Evolutionary conservation across 23 red algal genomes (phyloP), one percentile per base, ranked within the genome.

Genomic region (Agarophyton chilense): DNA sequence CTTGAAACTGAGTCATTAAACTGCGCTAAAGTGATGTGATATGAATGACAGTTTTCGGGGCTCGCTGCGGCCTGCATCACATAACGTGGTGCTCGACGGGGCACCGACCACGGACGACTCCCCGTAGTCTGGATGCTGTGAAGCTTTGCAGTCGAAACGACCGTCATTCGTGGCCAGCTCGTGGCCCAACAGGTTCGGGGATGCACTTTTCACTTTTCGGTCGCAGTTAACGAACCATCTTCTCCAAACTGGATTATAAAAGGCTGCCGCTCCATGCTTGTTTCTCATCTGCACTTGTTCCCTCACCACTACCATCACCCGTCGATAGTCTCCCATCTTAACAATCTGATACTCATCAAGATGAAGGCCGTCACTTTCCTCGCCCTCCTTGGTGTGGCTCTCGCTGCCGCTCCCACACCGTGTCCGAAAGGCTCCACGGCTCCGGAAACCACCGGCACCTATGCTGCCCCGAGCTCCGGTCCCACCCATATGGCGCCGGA

Each of bases 341-440:
- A 80, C 71, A 58, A 45, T 0, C 50, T 31, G 19, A 80, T 12
- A 29, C 68, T 74, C 68, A 74, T 74, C 68, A 74, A 74, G 68
- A 83, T 83, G 79, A 83, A 83, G 79, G 79, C 79, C 41, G 55
- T 83, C 79, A 83, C 79, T 83, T 65, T 65, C 57, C 79, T 83
- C 79, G 79, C 79, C 79, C 79, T 83, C 56, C 55, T 65, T 64
- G 79, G 79, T 65, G 79, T 83, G 55, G 79, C 79, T 38, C 54
- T 83, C 19, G 79, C 79, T 66, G 79, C 79, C 31, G 55, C 79
- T 45, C 55, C 79, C 54, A 83, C 79, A 38, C 79, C 79, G 32
- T 83, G 79, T 56, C 79, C 79, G 14, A 0, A 33, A 3, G 34
- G 47, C 38, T 32, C 6, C 50, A 79, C 75, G 34, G 75, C 75